These are phyloP conservation scores for Flaveria bidentis DNA, from an alignment of 129 eudicot genomes.

Conservation along the genomic window DNA sequence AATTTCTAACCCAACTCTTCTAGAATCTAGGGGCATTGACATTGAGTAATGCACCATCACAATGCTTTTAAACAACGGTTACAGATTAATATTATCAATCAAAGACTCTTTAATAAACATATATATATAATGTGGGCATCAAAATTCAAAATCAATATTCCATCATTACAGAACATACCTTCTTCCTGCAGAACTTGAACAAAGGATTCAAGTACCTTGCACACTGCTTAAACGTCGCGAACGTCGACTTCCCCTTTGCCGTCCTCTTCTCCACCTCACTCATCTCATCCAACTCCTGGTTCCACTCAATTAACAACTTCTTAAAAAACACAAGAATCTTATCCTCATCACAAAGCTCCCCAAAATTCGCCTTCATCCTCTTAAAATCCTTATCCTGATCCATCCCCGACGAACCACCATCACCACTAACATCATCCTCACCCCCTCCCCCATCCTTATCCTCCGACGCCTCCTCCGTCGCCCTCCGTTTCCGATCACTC, in stretches of 20 bases:
- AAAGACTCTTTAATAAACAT: slow-evolving; percentile 1
- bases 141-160: background rate
- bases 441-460: slow-evolving; percentile 85
- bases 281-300: slow-evolving; percentile 90
- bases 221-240: slow-evolving; percentile 96
- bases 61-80: background rate
- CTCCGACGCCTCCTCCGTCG: slow-evolving; percentile 60
- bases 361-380: slow-evolving; percentile 71
- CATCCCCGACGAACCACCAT: slow-evolving; percentile 56
- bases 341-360: slow-evolving; percentile 86
- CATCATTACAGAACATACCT: slow-evolving; percentile 47
- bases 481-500: slow-evolving; percentile 82
- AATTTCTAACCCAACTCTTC: background rate
- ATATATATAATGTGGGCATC: background rate
- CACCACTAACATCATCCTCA: slow-evolving; percentile 78
- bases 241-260: slow-evolving; percentile 86
- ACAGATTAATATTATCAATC: background rate
- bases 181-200: slow-evolving; percentile 95
- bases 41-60: background rate
- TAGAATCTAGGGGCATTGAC: background rate
- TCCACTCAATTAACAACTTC: slow-evolving; percentile 96
- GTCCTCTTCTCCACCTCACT: slow-evolving; percentile 75
- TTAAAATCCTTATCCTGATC: slow-evolving; percentile 83
- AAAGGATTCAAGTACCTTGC: slow-evolving; percentile 87
- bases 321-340: slow-evolving; percentile 94